phyloP scores from a whole-genome alignment of 129 eudicot genomes.

The Daucus carota region DH1_v3.0 NC_030381.2:41944501-41945000 shows the following conservation, averaged over 20 bases:
- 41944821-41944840: conserved; percentile 94
- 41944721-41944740: conserved; percentile 64
- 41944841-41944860: conserved; percentile 75
- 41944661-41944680: conserved; percentile 58
- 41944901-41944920: conserved; percentile 90
- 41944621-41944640: conserved; percentile 72
- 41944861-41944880: conserved; percentile 68
- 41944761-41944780: conserved; percentile 61
- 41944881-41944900: conserved; percentile 95
- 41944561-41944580: conserved; percentile 76
- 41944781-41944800: conserved; percentile 84
- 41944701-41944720: conserved; percentile 75
- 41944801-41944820: conserved; percentile 77
- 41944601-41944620: conserved; percentile 92
- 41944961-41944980: conserved; percentile 85
- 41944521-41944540: conserved; percentile 65
- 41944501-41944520: conserved; percentile 48
- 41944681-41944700: conserved; percentile 61
- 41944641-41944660: conserved; percentile 79
- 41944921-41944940: conserved; percentile 90
- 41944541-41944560: conserved; percentile 67
- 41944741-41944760: conserved; percentile 44
- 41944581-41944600: conserved; percentile 97
- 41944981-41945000: conserved; percentile 91
- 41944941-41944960: conserved; percentile 97